Evolutionary conservation across 1,284 basidiomycete genomes (phyloP), one percentile per base, ranked within the genome.

Genomic region (Rhodotorula sp.): DNA sequence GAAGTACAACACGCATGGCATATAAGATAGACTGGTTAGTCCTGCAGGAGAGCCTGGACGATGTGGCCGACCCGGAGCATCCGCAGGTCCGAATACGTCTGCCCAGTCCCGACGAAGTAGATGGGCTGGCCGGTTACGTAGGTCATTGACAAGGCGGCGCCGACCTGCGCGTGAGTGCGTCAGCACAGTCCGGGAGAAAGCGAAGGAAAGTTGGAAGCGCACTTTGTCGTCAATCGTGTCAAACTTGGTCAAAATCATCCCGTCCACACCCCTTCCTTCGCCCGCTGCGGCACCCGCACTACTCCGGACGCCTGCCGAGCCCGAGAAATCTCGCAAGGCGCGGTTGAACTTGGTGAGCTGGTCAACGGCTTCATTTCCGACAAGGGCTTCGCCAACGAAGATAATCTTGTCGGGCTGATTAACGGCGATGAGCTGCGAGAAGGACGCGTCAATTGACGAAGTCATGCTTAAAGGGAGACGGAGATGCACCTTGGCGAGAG

Each of bases 41-140:
- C 67, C 64, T 66, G 53, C 71, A 94, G 81, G 77, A 97, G 88
- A 52, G 93, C 93, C 76, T 92, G 87, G 13, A 97, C 94, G 70
- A 97, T 92, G 79, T 95, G 94, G n/a, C 85, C 85, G 36, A 96
- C 94, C 64, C 90, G 85, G 74, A 97, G 80, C 79, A 94, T 91
- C 62, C 92, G 84, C 75, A 97, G 81, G 81, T 97, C 94, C 52
- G 92, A 95, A 80, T 96, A 97, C 5, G 94, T 97, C 89, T 94
- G 78, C 52, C 94, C 94, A 78, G 93, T 95, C 19, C 94, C 94
- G 73, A 97, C 92, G 79, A 97, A 97, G 34, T 96, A 85, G 80
- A 97, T 96, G 17, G 94, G 94, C 79, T 96, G 93, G 29, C 94
- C 93, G 7, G 94, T 97, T 54, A 95, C 91, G 80, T 95, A 96